Base-by-base conservation (phyloP, 2,329 filamentous ascomycete species). In the Alternaria novae-zelandiae region DNA sequence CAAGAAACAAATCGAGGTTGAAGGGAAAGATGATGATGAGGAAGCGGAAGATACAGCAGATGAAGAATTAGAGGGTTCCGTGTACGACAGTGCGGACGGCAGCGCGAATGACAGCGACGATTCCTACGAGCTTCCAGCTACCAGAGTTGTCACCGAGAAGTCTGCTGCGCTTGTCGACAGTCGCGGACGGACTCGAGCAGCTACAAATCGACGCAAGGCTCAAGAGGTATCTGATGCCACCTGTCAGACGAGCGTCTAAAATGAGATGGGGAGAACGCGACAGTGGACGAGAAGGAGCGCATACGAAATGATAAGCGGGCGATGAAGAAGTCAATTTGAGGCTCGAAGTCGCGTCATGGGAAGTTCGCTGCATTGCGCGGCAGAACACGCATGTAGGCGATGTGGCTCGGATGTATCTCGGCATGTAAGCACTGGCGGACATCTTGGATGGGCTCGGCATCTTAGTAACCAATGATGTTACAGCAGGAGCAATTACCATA, bases 121-220 rank as follows among this genome's bases (percentile, higher is more conserved):
- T 32, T 21, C 54, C 41, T 3, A 28, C 3, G 28, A 56, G 9
- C 43, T 56, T 20, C 21, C 53, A 28, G 10, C 8, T 21, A 23
- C 12, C 28, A 53, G 15, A n/a, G 13, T 25, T 21, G 32, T 12
- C 11, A 12, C 26, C 17, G 25, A 21, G 26, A 59, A 54, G 30
- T 20, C 50, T 43, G 12, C 17, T 49, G 56, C 44, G 5, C 12
- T 30, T 15, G 44, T 63, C 17, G 60, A 63, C 21, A 55, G 30
- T 45, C 60, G 25, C 15, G 60, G 60, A 54, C 60, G 55, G 17
- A 63, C 60, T 15, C 60, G 49, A 13, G 60, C 56, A 41, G 60
- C 60, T 20, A 44, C 60, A 21, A 54, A 13, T 28, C 49, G 56
- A 15, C 60, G 56, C 26, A 55, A 59, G 21, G 56, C 44, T 47